Conservation (phyloP, 176 grass and related monocot genomes). For the Oryza meyeriana region DNA sequence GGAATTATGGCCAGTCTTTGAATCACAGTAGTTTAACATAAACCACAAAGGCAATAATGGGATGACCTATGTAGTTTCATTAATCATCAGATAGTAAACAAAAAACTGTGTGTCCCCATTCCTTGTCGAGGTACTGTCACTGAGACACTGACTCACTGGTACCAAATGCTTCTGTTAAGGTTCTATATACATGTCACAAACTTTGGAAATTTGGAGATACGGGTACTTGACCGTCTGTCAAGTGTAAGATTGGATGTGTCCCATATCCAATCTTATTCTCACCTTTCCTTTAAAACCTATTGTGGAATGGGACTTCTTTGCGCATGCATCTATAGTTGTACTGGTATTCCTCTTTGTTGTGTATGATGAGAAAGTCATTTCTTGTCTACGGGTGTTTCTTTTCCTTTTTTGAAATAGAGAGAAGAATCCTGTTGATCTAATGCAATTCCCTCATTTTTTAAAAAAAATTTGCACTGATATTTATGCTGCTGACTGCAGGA, state of each 20-base stretch:
- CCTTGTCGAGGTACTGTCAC: not conserved
- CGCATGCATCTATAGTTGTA: not conserved
- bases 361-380: constrained; percentile 23
- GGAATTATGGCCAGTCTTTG: not conserved
- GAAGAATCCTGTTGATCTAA: not conserved
- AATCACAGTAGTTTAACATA: not conserved
- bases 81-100: not conserved
- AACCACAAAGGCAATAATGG: not conserved
- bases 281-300: not conserved
- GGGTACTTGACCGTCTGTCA: not conserved
- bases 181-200: not conserved
- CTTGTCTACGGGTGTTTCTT: not conserved
- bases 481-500: constrained; percentile 61
- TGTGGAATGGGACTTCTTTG: constrained; percentile 6
- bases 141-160: not conserved
- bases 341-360: not conserved
- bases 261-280: not conserved
- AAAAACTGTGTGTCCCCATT: not conserved
- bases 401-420: not conserved
- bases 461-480: too few relatives aligned
- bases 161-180: not conserved
- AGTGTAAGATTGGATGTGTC: not conserved
- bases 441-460: too few relatives aligned
- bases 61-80: not conserved
- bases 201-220: not conserved